Percentiles rank a stretch among this genome's conserved stretches.
phyloP scores from a whole-genome alignment of 257 asterid genomes.

The Nicotiana paniculata region DNA sequence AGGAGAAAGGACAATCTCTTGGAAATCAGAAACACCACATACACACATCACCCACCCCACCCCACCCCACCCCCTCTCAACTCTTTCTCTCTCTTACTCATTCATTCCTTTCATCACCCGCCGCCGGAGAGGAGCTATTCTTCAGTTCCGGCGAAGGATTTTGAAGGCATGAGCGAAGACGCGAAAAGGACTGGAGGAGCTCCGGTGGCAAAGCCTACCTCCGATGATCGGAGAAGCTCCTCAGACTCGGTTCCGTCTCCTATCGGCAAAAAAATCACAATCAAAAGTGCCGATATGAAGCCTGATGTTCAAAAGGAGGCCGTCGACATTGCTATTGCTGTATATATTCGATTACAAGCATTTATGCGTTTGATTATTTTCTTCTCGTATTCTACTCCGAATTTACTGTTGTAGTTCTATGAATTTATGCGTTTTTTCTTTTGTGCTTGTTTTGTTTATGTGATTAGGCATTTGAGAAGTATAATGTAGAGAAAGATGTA shows the following conservation, averaged over 20 bases:
- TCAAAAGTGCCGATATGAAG: constrained; percentile 95
- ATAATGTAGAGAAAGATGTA: constrained; percentile 86
- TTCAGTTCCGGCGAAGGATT: not conserved
- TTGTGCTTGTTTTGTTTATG: not conserved
- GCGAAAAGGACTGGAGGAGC: constrained; percentile 63
- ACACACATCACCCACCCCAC: not conserved
- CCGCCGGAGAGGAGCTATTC: not conserved
- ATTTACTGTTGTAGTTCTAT: not conserved
- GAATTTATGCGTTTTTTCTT: not conserved
- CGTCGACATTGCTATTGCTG: constrained; percentile 78
- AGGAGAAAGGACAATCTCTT: not conserved
- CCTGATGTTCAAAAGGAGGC: constrained; percentile 94
- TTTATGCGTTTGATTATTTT: not conserved
- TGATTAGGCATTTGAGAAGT: constrained; percentile 80
- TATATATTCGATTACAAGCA: constrained; percentile 21
- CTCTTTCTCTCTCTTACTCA: not conserved
- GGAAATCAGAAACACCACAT: constrained; percentile 15
- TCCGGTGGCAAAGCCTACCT: constrained; percentile 23
- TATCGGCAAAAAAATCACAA: constrained; percentile 54
- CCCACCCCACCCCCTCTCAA: not conserved
- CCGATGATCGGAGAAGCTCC: constrained; percentile 54
- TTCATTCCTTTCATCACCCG: not conserved
- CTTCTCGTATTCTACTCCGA: not conserved
- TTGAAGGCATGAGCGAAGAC: constrained; percentile 57
- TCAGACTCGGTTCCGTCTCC: constrained; percentile 35